These are phyloP conservation scores for Cladosporium phlei DNA, from an alignment of 2,329 filamentous ascomycete genomes.

Conservation along the genomic window DNA sequence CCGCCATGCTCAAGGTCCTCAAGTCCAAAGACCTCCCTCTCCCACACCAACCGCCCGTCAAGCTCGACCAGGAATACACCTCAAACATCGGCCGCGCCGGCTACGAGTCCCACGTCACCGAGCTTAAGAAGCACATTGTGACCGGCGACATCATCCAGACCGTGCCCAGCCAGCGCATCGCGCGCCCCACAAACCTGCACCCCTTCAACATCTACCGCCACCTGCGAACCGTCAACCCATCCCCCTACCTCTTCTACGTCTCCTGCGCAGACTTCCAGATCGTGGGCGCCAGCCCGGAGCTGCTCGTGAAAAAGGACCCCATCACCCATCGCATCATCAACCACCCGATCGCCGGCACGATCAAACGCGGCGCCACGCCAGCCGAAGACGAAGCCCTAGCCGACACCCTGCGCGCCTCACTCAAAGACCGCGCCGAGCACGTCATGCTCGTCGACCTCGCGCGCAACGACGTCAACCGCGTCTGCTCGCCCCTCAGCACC, in stretches of 20 bases:
- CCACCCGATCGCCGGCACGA: conserved; percentile 94
- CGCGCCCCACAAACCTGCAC: conserved; percentile 82
- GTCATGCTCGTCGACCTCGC: conserved; percentile 97
- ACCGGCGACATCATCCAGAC: conserved; percentile 95
- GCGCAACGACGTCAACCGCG: conserved; percentile 92
- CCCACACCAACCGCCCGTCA: conserved; percentile 63
- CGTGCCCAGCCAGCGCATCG: conserved; percentile 89
- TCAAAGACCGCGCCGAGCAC: conserved; percentile 92
- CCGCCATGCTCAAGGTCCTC: conserved; percentile 65
- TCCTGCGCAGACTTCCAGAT: conserved; percentile 91
- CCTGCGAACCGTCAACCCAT: conserved; percentile 93
- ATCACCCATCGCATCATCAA: conserved; percentile 76
- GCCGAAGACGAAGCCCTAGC: conserved; percentile 80
- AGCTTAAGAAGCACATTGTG: conserved; percentile 84
- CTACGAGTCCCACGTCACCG: conserved; percentile 84
- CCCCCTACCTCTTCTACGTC: conserved; percentile 94
- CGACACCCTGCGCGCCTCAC: conserved; percentile 66
- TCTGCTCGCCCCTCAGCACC: conserved; percentile 85
- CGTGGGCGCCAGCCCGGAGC: conserved; percentile 88
- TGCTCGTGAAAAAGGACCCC: conserved; percentile 81
- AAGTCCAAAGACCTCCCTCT: conserved; percentile 68
- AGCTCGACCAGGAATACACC: conserved; percentile 70
- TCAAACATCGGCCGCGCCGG: conserved; percentile 88
- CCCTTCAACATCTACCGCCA: conserved; percentile 98
- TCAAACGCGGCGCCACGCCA: conserved; percentile 74